Evolutionary conservation across 345 rosid genomes (phyloP).

Genomic region (Tarenaya hassleriana): DNA sequence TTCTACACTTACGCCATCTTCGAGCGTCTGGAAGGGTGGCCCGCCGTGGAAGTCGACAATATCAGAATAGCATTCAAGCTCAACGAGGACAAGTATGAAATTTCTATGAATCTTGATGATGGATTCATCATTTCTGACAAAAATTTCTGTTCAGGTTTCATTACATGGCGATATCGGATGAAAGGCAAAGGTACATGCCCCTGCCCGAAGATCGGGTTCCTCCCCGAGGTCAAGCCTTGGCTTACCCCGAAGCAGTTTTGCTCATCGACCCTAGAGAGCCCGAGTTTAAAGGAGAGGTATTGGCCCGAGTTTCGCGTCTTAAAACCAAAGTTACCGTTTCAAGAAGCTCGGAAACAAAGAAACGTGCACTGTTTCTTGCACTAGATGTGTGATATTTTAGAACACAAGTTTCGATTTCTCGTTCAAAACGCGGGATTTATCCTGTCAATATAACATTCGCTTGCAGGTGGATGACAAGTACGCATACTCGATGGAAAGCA

Average conservation of each 20-base stretch:
- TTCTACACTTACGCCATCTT: constrained; percentile 76
- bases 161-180: constrained; percentile 75
- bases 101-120: neutral
- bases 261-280: constrained; percentile 66
- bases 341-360: constrained; percentile 3
- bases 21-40: constrained; percentile 71
- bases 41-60: constrained; percentile 68
- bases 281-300: constrained; percentile 77
- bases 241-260: constrained; percentile 76
- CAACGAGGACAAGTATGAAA: constrained; percentile 55
- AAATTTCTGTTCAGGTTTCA: constrained; percentile 47
- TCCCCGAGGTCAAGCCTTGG: constrained; percentile 53
- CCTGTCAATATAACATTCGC: neutral
- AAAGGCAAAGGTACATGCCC: constrained; percentile 83
- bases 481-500: constrained; percentile 61
- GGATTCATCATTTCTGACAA: neutral
- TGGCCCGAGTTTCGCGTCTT: neutral
- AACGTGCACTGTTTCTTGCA: too few species aligned
- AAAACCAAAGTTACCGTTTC: neutral
- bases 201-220: constrained; percentile 72
- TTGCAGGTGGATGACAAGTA: constrained; percentile 91
- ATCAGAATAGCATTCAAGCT: constrained; percentile 76
- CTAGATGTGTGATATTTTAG: too few species aligned
- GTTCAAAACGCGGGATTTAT: constrained; percentile 7
- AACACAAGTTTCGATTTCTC: too few species aligned